These are phyloP conservation scores for Spathaspora arborariae DNA, from an alignment of 805 yeast species.

Conservation along the genomic window DNA sequence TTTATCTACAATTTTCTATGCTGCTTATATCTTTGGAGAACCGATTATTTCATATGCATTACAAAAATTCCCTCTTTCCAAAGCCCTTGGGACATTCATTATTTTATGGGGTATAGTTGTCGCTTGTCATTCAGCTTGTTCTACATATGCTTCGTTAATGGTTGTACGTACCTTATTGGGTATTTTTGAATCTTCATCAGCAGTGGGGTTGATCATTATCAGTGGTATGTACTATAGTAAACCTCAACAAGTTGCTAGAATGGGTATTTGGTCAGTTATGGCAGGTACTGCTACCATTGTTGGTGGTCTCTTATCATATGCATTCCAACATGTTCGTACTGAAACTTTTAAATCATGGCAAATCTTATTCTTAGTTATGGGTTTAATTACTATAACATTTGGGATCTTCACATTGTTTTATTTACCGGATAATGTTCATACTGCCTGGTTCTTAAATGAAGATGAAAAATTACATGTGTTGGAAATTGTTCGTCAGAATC, in stretches of 20 bases:
- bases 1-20: slow-evolving; percentile 51
- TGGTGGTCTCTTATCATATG: slow-evolving; percentile 42
- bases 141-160: slow-evolving; percentile 51
- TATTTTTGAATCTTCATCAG: slow-evolving; percentile 50
- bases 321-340: slow-evolving; percentile 46
- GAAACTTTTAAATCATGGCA: slow-evolving; percentile 53
- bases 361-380: slow-evolving; percentile 55
- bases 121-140: slow-evolving; percentile 49
- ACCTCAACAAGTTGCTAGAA: slow-evolving; percentile 47
- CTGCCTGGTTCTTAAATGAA: slow-evolving; percentile 33
- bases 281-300: slow-evolving; percentile 57
- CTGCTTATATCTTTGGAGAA: slow-evolving; percentile 51
- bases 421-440: slow-evolving; percentile 48
- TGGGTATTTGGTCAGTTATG: slow-evolving; percentile 56
- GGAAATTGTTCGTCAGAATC: slow-evolving; percentile 40
- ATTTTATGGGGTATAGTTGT: slow-evolving; percentile 53
- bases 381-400: slow-evolving; percentile 47
- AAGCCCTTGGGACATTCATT: slow-evolving; percentile 45
- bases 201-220: slow-evolving; percentile 54
- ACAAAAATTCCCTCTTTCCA: slow-evolving; percentile 52
- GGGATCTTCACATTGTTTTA: slow-evolving; percentile 42
- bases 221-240: slow-evolving; percentile 62
- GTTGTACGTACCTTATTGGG: slow-evolving; percentile 53
- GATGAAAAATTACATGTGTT: slow-evolving; percentile 41
- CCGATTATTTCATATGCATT: slow-evolving; percentile 40